Percentiles rank a stretch among this genome's conserved stretches.
Evolutionary conservation across 148 eudicot species (phyloP).

Genomic region (Polygonum maritimum): DNA sequence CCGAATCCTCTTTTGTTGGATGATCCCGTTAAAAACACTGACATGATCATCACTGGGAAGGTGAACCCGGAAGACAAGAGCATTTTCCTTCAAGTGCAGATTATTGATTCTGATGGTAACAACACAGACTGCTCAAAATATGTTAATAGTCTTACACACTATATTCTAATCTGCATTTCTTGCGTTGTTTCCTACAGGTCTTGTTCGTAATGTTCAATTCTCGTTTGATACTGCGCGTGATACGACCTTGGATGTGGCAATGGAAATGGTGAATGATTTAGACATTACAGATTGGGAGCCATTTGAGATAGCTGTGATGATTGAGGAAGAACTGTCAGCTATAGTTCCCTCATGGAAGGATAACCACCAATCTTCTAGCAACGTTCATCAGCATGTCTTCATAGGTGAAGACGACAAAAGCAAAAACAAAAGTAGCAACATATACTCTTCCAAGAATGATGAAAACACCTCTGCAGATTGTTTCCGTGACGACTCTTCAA

Average conservation of each 20-base stretch:
- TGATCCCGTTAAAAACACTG: constrained; percentile 25
- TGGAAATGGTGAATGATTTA: constrained; percentile 75
- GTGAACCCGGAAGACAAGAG: constrained; percentile 50
- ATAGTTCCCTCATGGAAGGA: constrained; percentile 49
- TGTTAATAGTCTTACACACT: neutral
- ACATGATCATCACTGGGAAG: constrained; percentile 76
- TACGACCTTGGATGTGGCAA: constrained; percentile 59
- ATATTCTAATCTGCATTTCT: neutral
- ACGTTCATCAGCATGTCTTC: constrained; percentile 39
- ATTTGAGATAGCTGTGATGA: constrained; percentile 57
- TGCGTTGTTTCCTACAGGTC: constrained; percentile 22
- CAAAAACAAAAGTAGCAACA: constrained; percentile 15
- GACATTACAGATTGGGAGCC: constrained; percentile 71
- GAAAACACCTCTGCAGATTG: constrained; percentile 53
- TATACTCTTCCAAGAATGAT: constrained; percentile 17
- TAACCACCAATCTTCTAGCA: constrained; percentile 7
- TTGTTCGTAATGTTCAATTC: constrained; percentile 45
- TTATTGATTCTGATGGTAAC: constrained; percentile 52
- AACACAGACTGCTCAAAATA: neutral
- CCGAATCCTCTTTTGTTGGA: constrained; percentile 24
- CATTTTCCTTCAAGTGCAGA: constrained; percentile 59
- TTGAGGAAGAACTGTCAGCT: constrained; percentile 48
- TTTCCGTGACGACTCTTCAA: constrained; percentile 14
- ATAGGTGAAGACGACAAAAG: constrained; percentile 28
- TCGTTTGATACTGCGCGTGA: constrained; percentile 53